Evolutionary conservation across 2,329 filamentous ascomycete genomes (phyloP).

Genomic region (Botrytis byssoidea): DNA sequence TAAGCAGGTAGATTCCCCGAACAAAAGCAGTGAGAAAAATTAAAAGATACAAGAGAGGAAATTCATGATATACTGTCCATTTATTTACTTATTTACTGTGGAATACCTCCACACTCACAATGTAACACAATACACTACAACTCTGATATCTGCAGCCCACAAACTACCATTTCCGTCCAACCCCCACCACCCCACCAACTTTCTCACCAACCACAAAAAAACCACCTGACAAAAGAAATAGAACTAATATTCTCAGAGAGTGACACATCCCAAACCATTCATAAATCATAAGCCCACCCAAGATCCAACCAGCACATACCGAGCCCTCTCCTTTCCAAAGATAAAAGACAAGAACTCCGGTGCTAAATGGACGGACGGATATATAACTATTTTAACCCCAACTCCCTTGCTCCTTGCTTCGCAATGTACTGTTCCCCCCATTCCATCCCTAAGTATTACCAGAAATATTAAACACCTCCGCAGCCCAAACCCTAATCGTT

Average conservation of each 20-base stretch:
- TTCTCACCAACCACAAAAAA: not conserved
- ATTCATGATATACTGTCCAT: not conserved
- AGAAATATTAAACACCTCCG: not conserved
- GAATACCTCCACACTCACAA: not conserved
- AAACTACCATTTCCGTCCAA: not conserved
- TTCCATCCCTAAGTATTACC: not conserved
- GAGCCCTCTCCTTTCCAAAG: slow-evolving; percentile 1
- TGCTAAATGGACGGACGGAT: slow-evolving; percentile 11
- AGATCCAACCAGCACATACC: slow-evolving; percentile 6
- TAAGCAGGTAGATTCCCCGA: not conserved
- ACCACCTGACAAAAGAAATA: not conserved
- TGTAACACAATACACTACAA: not conserved
- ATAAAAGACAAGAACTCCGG: slow-evolving; percentile 6
- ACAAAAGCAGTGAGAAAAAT: not conserved
- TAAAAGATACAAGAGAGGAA: not conserved
- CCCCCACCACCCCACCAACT: not conserved
- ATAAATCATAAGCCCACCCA: not conserved
- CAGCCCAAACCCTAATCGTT: not conserved
- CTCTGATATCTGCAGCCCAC: not conserved
- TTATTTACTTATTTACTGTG: not conserved
- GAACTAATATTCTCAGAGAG: not conserved
- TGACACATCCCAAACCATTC: not conserved
- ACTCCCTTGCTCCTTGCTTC: not conserved
- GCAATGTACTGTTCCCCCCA: not conserved
- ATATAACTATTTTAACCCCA: slow-evolving; percentile 9